A percentile compares a stretch with the other conserved stretches of the same genome.
These are phyloP conservation scores for Trypanosoma boissoni DNA, from an alignment of 208 protist genomes.

Conservation along the genomic window DNA sequence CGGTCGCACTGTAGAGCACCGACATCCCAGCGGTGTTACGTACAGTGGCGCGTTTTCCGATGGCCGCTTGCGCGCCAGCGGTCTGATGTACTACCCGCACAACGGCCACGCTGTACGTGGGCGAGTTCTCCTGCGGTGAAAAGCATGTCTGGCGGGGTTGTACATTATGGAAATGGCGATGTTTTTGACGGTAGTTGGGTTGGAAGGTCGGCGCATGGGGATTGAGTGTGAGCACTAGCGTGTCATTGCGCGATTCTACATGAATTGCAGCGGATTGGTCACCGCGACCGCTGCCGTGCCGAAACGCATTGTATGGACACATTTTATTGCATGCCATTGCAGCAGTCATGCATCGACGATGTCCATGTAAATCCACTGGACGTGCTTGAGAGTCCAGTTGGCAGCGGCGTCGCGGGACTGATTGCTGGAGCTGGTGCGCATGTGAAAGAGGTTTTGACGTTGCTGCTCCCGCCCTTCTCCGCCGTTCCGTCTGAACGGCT, in stretches of 20 bases:
- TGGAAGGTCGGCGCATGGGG: constrained; percentile 20
- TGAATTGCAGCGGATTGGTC: not conserved
- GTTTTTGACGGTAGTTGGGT: constrained; percentile 35
- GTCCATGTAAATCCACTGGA: constrained; percentile 1
- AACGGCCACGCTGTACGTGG: constrained; percentile 25
- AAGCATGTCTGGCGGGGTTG: constrained; percentile 25
- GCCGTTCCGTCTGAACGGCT: constrained; percentile 1
- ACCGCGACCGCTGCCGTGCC: constrained; percentile 9
- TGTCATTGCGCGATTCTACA: not conserved
- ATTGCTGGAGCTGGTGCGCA: constrained; percentile 1
- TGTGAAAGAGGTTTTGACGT: constrained; percentile 2
- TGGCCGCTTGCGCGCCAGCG: constrained; percentile 13
- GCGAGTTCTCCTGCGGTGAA: constrained; percentile 24
- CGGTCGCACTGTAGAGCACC: constrained; percentile 19
- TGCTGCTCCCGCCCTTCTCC: constrained; percentile 1
- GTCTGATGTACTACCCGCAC: constrained; percentile 24
- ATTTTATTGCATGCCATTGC: not conserved
- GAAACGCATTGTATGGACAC: not conserved
- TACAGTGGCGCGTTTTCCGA: constrained; percentile 24
- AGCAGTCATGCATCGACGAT: constrained; percentile 2
- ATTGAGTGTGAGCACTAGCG: constrained; percentile 11
- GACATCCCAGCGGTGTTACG: constrained; percentile 8
- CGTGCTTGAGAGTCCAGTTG: constrained; percentile 12
- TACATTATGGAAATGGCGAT: constrained; percentile 32
- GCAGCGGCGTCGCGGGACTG: not conserved